phyloP scores from a whole-genome alignment of 108 stramenopile species.

The Aurantiochytrium sp. region DNA sequence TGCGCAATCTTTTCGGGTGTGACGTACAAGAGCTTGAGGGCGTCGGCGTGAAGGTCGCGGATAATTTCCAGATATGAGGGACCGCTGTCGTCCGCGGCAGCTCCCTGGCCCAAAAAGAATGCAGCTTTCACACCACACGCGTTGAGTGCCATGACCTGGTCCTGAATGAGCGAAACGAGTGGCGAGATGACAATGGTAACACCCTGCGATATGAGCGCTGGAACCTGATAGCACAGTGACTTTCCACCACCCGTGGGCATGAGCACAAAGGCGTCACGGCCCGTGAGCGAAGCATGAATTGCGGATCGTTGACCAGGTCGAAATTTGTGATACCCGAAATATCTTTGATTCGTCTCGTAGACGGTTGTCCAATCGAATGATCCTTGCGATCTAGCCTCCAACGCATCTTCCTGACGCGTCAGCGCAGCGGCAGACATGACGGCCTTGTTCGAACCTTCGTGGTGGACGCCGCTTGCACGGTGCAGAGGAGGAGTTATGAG shows the following conservation, averaged over 20 bases:
- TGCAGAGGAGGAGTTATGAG: neutral
- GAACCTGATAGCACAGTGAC: slow-evolving; percentile 68
- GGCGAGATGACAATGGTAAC: slow-evolving; percentile 88
- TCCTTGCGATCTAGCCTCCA: neutral
- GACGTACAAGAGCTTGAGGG: slow-evolving; percentile 86
- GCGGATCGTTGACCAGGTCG: slow-evolving; percentile 80
- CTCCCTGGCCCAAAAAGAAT: slow-evolving; percentile 54
- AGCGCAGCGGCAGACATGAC: neutral
- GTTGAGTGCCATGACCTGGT: slow-evolving; percentile 81
- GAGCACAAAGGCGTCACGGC: slow-evolving; percentile 86
- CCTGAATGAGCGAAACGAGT: slow-evolving; percentile 89
- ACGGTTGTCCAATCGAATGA: neutral
- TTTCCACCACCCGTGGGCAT: slow-evolving; percentile 99
- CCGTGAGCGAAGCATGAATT: slow-evolving; percentile 73
- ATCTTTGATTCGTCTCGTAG: slow-evolving; percentile 32
- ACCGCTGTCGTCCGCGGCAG: neutral
- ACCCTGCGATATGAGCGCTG: slow-evolving; percentile 63
- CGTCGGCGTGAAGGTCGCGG: slow-evolving; percentile 41
- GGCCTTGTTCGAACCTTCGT: neutral
- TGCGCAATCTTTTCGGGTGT: slow-evolving; percentile 88
- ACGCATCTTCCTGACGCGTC: neutral
- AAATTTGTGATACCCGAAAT: slow-evolving; percentile 76
- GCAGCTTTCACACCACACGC: slow-evolving; percentile 72
- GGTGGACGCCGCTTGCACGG: neutral
- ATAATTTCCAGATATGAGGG: neutral